Base-by-base conservation (phyloP, 1,284 basidiomycete genomes). In the Apiotrichum montevideense region DNA sequence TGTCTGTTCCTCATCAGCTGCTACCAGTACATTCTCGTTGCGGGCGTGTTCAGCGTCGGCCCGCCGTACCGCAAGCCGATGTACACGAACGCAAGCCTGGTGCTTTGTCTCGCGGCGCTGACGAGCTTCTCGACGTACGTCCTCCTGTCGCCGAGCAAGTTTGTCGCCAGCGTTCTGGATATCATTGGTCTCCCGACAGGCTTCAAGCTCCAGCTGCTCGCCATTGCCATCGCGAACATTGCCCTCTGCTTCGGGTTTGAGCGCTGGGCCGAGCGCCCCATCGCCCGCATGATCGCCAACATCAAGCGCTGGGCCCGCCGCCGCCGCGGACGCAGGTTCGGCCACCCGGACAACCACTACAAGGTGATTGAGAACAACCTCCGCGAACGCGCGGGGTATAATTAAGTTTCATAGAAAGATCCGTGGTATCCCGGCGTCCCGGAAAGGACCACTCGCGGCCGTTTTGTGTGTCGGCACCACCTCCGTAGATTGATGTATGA, bases 21-120 rank as follows among this genome's bases (percentile, higher is more conserved):
- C 62, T 98, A 98, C 84, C 96, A 98, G 78, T 99, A 99, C 76
- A 90, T 98, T 65, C 81, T 98, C 43, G 90, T 97, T 7, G 95
- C 94, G 10, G 93, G 87, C 0, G 90, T 98, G 0, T 99, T 98
- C 79, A 94, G 89, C 72, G 97, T 98, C 63, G 96, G 96, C 0
- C 93, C 94, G 10, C 96, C 96, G 2, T 98, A 95, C 76, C 85
- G 96, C 53, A 87, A 89, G 75, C 84, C 92, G 13, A 90, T 98
- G 80, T 95, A 88, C 83, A 91, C 93, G 7, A 99, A 99, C 72
- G 84, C 92, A 90, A 71, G 63, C 80, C 80, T 95, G 60, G 86
- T 96, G 82, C 71, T 82, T 54, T 86, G 87, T 15, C 81, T 95
- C 65, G 74, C 81, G 44, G 73, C 80, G 50, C 79, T 96, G 54